A percentile compares a stretch with the other conserved stretches of the same genome.
Conservation (phyloP, 2,329 filamentous ascomycete genomes). For the Colletotrichum cordylinicola region DNA sequence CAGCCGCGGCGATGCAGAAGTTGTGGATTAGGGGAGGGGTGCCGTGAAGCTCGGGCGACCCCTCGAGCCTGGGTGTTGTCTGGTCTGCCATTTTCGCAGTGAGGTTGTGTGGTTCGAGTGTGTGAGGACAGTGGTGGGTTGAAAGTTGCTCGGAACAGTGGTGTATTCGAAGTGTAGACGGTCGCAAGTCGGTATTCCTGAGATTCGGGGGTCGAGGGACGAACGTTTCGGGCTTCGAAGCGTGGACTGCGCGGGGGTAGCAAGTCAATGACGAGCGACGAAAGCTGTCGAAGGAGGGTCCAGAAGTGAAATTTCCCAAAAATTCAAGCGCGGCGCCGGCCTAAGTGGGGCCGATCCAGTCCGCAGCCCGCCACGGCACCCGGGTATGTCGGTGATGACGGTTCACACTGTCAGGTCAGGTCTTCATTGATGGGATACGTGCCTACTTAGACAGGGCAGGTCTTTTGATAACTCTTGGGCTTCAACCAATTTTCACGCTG, state of each 20-base stretch:
- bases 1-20: slow-evolving; percentile 51
- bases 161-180: no score
- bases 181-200: background rate
- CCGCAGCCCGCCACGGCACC: background rate
- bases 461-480: background rate
- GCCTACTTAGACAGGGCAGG: background rate
- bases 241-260: background rate
- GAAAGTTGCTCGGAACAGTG: background rate
- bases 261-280: background rate
- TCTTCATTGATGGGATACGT: background rate
- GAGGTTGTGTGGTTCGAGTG: background rate
- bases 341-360: background rate
- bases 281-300: background rate
- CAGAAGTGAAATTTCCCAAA: slow-evolving; percentile 1
- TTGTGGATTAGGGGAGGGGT: slow-evolving; percentile 48
- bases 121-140: background rate
- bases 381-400: background rate
- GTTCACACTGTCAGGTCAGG: background rate
- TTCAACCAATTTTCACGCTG: background rate
- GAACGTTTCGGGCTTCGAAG: background rate
- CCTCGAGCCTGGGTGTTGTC: slow-evolving; percentile 8
- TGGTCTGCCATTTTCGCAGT: slow-evolving; percentile 6
- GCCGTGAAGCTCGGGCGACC: background rate
- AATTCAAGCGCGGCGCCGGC: slow-evolving; percentile 1
- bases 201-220: background rate